Conservation (phyloP, 2,329 filamentous ascomycete genomes). For the Aspergillus fructus region DNA sequence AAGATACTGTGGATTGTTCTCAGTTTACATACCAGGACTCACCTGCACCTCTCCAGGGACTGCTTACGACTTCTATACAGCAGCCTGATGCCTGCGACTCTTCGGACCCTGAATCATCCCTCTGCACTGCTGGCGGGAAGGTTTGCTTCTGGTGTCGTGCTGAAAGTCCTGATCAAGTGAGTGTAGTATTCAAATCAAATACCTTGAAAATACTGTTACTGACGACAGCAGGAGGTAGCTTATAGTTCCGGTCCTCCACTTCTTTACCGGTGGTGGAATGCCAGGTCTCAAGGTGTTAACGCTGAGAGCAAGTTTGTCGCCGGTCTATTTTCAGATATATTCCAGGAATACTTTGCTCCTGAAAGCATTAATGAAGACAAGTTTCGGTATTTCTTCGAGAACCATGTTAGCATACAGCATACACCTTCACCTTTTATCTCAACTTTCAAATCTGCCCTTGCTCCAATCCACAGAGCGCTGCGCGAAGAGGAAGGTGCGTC, state of each 20-base stretch:
- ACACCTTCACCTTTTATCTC: constrained; percentile 37
- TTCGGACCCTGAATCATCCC: background rate
- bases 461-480: constrained; percentile 34
- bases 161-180: constrained; percentile 9
- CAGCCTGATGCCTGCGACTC: background rate
- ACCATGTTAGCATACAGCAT: constrained; percentile 25
- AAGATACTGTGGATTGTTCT: constrained; percentile 13
- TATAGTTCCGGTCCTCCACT: constrained; percentile 21
- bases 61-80: too few species aligned
- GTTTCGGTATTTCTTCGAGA: constrained; percentile 22
- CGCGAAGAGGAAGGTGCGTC: constrained; percentile 21
- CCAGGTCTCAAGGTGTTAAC: constrained; percentile 33
- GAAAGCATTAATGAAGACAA: constrained; percentile 13
- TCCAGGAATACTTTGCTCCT: constrained; percentile 9
- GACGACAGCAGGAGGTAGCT: background rate
- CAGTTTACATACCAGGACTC: background rate
- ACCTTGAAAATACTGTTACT: background rate
- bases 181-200: background rate
- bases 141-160: constrained; percentile 24
- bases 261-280: constrained; percentile 35
- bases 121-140: constrained; percentile 21
- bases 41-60: too few species aligned
- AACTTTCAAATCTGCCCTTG: constrained; percentile 23
- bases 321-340: constrained; percentile 23
- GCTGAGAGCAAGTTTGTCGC: constrained; percentile 22